Evolutionary conservation across 2,329 filamentous ascomycete species (phyloP), one percentile per base, ranked within the genome.

Genomic region (Blastomyces emzantsi): DNA sequence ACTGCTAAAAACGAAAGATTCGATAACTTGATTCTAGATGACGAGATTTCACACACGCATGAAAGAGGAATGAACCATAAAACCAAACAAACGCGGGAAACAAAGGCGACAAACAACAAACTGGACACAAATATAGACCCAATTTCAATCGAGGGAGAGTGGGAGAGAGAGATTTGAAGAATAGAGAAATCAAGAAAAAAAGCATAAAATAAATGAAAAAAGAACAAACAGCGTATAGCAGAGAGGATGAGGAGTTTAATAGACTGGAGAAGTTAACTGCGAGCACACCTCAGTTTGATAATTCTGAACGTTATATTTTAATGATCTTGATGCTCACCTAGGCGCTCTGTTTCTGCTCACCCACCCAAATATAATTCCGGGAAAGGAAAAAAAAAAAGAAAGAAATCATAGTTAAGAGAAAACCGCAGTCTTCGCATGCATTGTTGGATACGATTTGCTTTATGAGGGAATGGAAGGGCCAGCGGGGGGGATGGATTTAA

Each of bases 11-110:
- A 41, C 5, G 2, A 52, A 52, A 28, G 30, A 19, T 17, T 25
- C 5, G 13, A 59, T 45, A 59, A 6, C 39, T 52, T 15, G 39
- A 45, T 59, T 59, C 56, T 59, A 59, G n/a, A 36, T 56, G 19
- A 15, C 6, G 45, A 47, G 33, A 57, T 57, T 57, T 36, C 55
- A 25, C 22, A 52, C 15, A 45, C 39, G 39, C 56, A 28, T 59
- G 39, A 43, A 59, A 25, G n/a, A 43, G 22, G 30, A 25, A 45
- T 43, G n/a, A 43, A 28, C 3, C 4, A 59, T 22, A 59, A 28
- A 59, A 22, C 8, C 36, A 41, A 56, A 57, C 6, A 47, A 19
- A 47, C 7, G 17, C 47, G 5, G 5, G n/a, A 45, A 47, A 41
- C 57, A 60, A 60, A 22, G 15, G 43, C 25, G 22, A n/a, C 28